Evolutionary conservation across 2,329 filamentous ascomycete genomes (phyloP).

Genomic region (Hymenoscyphus albidus): DNA sequence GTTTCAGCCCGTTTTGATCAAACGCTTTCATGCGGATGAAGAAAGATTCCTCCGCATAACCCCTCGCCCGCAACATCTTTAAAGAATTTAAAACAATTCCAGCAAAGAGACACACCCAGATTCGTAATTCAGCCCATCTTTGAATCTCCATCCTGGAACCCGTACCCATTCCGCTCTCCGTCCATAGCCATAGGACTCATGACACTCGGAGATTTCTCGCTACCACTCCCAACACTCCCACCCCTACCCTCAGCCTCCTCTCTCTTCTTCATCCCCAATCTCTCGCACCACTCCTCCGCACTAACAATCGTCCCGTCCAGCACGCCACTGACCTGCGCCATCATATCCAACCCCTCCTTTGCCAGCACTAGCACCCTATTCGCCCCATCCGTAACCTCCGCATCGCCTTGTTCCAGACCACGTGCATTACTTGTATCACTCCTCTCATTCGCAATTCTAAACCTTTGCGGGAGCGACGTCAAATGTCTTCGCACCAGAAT

Average conservation of each 20-base stretch:
- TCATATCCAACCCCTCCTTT: constrained; percentile 89
- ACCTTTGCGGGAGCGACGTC: constrained; percentile 78
- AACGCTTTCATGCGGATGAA: too few species aligned
- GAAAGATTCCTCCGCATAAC: too few species aligned
- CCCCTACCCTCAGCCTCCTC: constrained; percentile 27
- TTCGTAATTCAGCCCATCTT: constrained; percentile 21
- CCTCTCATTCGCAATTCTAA: constrained; percentile 64
- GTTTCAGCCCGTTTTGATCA: too few species aligned
- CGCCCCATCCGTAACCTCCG: constrained; percentile 53
- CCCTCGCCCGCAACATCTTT: too few species aligned
- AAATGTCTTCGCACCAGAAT: constrained; percentile 80
- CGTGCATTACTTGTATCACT: constrained; percentile 31
- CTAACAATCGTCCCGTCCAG: constrained; percentile 85
- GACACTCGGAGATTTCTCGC: constrained; percentile 16
- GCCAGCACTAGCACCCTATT: constrained; percentile 81
- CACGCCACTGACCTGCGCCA: constrained; percentile 83
- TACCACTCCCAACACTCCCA: constrained; percentile 8
- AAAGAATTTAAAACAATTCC: neutral
- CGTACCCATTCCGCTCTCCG: constrained; percentile 7
- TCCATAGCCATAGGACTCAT: constrained; percentile 14
- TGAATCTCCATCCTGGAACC: constrained; percentile 17
- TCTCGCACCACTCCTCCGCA: constrained; percentile 87
- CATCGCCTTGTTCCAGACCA: constrained; percentile 40
- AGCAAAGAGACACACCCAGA: neutral
- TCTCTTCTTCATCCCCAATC: constrained; percentile 52